Evolutionary conservation across 164 flowering plant genomes (phyloP).

Genomic region (Magnolia changhungtana): DNA sequence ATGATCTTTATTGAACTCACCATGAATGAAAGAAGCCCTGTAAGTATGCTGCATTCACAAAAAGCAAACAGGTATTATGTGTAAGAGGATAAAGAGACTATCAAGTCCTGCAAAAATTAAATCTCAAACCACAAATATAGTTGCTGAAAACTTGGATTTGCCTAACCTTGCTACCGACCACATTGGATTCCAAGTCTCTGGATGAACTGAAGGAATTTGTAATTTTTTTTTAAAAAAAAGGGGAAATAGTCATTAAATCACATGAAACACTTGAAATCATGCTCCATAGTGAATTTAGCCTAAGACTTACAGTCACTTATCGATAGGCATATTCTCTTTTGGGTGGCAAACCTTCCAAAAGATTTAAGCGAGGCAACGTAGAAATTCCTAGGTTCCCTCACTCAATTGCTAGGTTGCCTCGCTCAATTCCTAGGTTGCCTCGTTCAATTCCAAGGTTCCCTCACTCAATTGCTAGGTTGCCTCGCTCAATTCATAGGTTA

Average conservation of each 20-base stretch:
- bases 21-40: too few species aligned
- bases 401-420: too few species aligned
- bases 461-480: too few species aligned
- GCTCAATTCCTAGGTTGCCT: too few species aligned
- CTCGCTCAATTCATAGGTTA: too few species aligned
- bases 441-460: too few species aligned
- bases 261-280: neutral
- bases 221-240: neutral
- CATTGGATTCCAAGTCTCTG: constrained; percentile 99
- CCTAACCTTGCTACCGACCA: constrained; percentile 95
- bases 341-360: constrained; percentile 88
- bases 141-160: neutral
- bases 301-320: constrained; percentile 92
- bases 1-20: too few species aligned
- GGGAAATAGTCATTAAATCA: neutral
- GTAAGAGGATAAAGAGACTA: neutral
- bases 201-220: constrained; percentile 61
- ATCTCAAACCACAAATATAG: neutral
- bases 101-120: neutral
- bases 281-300: neutral
- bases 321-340: too few species aligned
- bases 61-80: constrained; percentile 21
- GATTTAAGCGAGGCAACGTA: too few species aligned
- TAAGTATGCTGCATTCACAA: too few species aligned
- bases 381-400: too few species aligned